Evolutionary conservation across 78 protist genomes (phyloP).

Genomic region (Pigoraptor vietnamica): DNA sequence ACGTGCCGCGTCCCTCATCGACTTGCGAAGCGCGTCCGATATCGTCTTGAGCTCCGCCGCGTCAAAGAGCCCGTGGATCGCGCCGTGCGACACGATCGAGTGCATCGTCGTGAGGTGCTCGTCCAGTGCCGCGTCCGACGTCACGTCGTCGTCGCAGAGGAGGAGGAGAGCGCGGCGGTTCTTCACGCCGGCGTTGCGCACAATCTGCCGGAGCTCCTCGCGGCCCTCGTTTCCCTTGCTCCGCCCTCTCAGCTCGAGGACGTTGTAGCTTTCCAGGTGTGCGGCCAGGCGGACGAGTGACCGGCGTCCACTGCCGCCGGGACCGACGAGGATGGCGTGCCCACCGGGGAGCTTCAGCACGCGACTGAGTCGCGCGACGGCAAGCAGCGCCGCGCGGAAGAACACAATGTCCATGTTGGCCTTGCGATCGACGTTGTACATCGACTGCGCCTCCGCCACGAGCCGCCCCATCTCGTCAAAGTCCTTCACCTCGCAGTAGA

Average conservation of each 20-base stretch:
- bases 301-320: conserved; percentile 89
- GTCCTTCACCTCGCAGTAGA: background rate
- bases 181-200: conserved; percentile 49
- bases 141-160: conserved; percentile 82
- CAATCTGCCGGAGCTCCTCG: conserved; percentile 50
- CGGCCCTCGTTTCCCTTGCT: conserved; percentile 45
- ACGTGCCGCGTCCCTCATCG: background rate
- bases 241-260: background rate
- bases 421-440: conserved; percentile 32
- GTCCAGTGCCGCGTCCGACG: conserved; percentile 71
- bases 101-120: conserved; percentile 76
- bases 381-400: conserved; percentile 71
- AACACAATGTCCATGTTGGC: conserved; percentile 66
- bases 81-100: conserved; percentile 78
- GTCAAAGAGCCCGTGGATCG: conserved; percentile 79
- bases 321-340: conserved; percentile 89
- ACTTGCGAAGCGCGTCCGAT: background rate
- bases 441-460: background rate
- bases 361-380: conserved; percentile 71
- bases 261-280: conserved; percentile 43
- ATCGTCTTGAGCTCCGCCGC: conserved; percentile 57
- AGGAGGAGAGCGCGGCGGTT: conserved; percentile 61
- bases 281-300: conserved; percentile 81
- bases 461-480: background rate
- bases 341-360: conserved; percentile 77